Conservation (phyloP, 2,329 filamentous ascomycete genomes). For the Alternaria triticina region DNA sequence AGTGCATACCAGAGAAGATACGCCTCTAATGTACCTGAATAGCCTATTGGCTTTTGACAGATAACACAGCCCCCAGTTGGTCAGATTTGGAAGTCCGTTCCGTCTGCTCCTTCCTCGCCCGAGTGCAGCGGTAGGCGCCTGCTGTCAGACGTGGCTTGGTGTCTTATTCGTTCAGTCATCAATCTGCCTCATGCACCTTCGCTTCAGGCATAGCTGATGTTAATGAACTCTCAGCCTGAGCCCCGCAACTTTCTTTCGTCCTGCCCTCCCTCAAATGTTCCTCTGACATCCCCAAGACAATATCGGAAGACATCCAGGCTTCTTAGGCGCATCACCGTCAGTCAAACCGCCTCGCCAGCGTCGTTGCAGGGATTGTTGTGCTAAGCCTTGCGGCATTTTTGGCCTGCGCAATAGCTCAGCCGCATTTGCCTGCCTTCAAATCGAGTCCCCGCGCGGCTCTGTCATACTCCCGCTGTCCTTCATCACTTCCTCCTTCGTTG, state of each 20-base stretch:
- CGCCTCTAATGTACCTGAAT: neutral
- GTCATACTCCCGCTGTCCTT: neutral
- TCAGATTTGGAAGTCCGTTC: neutral
- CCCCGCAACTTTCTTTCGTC: neutral
- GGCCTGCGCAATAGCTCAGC: neutral
- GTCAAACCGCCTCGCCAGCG: neutral
- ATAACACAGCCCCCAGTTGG: neutral
- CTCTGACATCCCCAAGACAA: conserved; percentile 34
- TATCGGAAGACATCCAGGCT: conserved; percentile 44
- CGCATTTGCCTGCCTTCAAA: neutral
- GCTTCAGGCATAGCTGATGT: neutral
- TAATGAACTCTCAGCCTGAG: neutral
- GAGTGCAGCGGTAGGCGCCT: neutral
- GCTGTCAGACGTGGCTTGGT: neutral
- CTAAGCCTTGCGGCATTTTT: neutral
- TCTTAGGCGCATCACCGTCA: neutral
- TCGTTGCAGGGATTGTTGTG: fast-evolving
- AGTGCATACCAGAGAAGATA: neutral
- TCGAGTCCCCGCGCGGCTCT: neutral
- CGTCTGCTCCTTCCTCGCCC: neutral
- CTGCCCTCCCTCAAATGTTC: neutral
- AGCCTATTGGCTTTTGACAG: neutral
- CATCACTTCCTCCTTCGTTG: neutral
- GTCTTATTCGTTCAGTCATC: neutral
- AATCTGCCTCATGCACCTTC: neutral